phyloP scores from a whole-genome alignment of 2,329 filamentous ascomycete genomes.

The Arthrobotrys conoides region DNA sequence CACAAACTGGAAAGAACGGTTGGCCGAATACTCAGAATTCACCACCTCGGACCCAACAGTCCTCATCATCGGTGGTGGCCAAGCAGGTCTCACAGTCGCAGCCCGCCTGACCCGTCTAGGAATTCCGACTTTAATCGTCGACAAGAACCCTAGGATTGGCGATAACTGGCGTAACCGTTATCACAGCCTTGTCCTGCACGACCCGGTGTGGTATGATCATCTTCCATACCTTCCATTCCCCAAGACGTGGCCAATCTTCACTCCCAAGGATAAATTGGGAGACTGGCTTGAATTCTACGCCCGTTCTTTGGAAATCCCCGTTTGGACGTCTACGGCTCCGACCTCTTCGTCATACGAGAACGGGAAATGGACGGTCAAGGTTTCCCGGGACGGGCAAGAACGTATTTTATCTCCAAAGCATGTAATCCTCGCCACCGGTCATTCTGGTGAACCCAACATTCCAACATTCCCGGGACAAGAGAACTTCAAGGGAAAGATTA shows the following conservation, averaged over 20 bases:
- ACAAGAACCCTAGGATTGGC: slow-evolving; percentile 73
- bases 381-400: slow-evolving; percentile 69
- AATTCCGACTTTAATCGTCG: slow-evolving; percentile 73
- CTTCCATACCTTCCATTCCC: slow-evolving; percentile 78
- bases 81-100: slow-evolving; percentile 73
- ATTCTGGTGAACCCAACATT: slow-evolving; percentile 76
- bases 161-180: slow-evolving; percentile 77
- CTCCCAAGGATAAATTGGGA: slow-evolving; percentile 79
- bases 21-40: slow-evolving; percentile 26
- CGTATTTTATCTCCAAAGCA: slow-evolving; percentile 75
- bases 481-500: slow-evolving; percentile 72
- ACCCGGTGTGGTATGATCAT: slow-evolving; percentile 75
- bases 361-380: slow-evolving; percentile 71
- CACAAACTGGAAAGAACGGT: slow-evolving; percentile 57
- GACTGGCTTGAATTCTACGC: slow-evolving; percentile 79
- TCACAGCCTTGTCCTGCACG: slow-evolving; percentile 77
- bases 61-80: slow-evolving; percentile 76
- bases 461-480: slow-evolving; percentile 70
- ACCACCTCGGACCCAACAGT: slow-evolving; percentile 69
- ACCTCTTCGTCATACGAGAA: slow-evolving; percentile 68
- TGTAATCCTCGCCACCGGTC: slow-evolving; percentile 77
- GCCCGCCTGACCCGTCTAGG: slow-evolving; percentile 75
- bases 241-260: slow-evolving; percentile 77
- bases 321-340: slow-evolving; percentile 75
- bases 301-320: slow-evolving; percentile 76